A percentile compares a stretch with the other conserved stretches of the same genome.
These are phyloP conservation scores for Globisporangium cylindrosporum DNA, from an alignment of 352 stramenopile species.

Conservation along the genomic window DNA sequence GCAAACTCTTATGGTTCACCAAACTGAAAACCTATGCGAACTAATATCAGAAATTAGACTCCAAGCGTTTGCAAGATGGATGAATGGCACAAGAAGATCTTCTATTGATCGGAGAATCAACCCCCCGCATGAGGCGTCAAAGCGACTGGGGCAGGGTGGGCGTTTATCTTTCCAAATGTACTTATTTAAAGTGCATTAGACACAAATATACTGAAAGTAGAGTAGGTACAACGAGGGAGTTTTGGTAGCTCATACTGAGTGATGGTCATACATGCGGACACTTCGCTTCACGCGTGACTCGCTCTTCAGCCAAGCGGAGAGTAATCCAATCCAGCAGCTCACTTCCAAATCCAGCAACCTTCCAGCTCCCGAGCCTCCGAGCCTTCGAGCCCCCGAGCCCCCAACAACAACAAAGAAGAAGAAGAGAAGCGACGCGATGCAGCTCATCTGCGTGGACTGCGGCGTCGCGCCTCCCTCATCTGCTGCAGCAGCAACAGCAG, in stretches of 20 bases:
- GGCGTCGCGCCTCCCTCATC: conserved; percentile 12
- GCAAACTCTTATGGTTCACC: too few relatives aligned
- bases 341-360: neutral
- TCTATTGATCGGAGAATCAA: too few relatives aligned
- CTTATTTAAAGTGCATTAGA: neutral
- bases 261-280: neutral
- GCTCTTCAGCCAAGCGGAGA: neutral
- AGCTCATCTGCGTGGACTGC: conserved; percentile 37
- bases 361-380: neutral
- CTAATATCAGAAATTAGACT: too few relatives aligned
- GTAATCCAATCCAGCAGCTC: neutral
- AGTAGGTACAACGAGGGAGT: neutral
- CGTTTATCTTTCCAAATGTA: neutral
- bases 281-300: neutral
- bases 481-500: neutral
- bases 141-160: too few relatives aligned
- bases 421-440: conserved; percentile 7
- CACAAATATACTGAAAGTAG: neutral
- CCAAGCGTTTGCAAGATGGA: too few relatives aligned
- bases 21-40: too few relatives aligned
- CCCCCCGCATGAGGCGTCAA: too few relatives aligned
- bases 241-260: neutral
- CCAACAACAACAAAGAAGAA: neutral
- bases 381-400: neutral
- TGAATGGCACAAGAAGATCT: too few relatives aligned